Evolutionary conservation across 1,139 yeast genomes (phyloP).

Genomic region (Nakaseomyces nivariensis): DNA sequence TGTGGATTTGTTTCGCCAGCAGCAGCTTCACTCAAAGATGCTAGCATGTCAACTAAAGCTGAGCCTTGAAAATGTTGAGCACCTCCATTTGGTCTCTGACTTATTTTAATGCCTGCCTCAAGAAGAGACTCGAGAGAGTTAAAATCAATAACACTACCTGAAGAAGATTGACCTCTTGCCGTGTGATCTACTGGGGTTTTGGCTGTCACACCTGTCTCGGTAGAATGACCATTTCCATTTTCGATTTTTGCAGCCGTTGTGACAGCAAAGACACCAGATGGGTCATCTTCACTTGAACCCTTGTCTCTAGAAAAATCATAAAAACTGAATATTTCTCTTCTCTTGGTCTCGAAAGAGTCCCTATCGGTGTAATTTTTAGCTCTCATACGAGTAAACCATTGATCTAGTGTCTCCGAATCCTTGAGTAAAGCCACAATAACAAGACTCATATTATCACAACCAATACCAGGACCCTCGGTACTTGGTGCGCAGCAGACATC

Average conservation of each 20-base stretch:
- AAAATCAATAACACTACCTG: conserved; percentile 15
- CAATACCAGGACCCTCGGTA: conserved; percentile 86
- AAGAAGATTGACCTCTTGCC: background rate
- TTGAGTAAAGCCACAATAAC: conserved; percentile 80
- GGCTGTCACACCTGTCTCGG: background rate
- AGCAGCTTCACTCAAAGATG: conserved; percentile 30
- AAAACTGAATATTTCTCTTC: conserved; percentile 31
- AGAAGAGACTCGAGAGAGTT: conserved; percentile 26
- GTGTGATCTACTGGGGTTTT: background rate
- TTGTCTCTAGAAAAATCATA: conserved; percentile 29
- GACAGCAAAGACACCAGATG: conserved; percentile 16
- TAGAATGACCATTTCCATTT: conserved; percentile 4
- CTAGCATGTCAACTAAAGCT: conserved; percentile 26
- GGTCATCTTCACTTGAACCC: conserved; percentile 28
- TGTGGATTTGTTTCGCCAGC: conserved; percentile 30
- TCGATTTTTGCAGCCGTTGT: conserved; percentile 16
- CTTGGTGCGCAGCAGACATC: conserved; percentile 95
- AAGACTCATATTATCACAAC: conserved; percentile 97
- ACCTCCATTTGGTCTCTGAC: conserved; percentile 17
- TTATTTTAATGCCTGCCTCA: conserved; percentile 26
- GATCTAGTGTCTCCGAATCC: conserved; percentile 58
- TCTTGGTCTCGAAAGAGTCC: conserved; percentile 36
- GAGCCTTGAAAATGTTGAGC: conserved; percentile 22
- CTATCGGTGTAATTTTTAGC: conserved; percentile 40
- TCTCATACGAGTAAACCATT: conserved; percentile 75